Percentiles rank a stretch among this genome's conserved stretches.
These are phyloP conservation scores for Tremella fuciformis DNA, from an alignment of 768 basidiomycete species.

Conservation along the genomic window DNA sequence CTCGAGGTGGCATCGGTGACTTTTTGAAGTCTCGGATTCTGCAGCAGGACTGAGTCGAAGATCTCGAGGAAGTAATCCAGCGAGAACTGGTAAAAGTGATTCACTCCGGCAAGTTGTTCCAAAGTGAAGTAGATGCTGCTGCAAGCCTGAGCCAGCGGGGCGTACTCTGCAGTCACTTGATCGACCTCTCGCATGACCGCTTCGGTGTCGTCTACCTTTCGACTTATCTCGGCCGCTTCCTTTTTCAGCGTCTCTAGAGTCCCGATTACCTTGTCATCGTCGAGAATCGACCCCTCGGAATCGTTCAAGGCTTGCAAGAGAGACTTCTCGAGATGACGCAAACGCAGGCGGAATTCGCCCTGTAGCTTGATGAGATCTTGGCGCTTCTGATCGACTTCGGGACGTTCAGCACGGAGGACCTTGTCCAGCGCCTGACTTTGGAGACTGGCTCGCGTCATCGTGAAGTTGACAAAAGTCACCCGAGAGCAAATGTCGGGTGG, in stretches of 20 bases:
- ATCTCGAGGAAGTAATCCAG: conserved; percentile 97
- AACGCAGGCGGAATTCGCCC: conserved; percentile 90
- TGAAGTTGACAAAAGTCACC: conserved; percentile 92
- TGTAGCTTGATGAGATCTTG: conserved; percentile 97
- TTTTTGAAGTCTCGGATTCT: conserved; percentile 82
- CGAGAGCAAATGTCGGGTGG: conserved; percentile 98
- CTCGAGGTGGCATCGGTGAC: conserved; percentile 71
- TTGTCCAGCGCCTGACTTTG: conserved; percentile 98
- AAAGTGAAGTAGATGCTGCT: conserved; percentile 95
- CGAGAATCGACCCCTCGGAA: conserved; percentile 92
- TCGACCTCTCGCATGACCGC: conserved; percentile 94
- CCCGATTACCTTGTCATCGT: conserved; percentile 91
- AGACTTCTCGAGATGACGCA: conserved; percentile 87
- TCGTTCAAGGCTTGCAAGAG: conserved; percentile 93
- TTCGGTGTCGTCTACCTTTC: conserved; percentile 95
- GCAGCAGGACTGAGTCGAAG: conserved; percentile 88
- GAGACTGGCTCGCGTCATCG: conserved; percentile 97
- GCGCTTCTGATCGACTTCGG: conserved; percentile 90
- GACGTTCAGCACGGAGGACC: conserved; percentile 92
- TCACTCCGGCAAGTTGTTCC: conserved; percentile 87
- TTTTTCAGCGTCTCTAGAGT: conserved; percentile 92
- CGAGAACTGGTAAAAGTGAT: conserved; percentile 99
- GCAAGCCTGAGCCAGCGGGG: conserved; percentile 91
- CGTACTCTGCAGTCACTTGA: conserved; percentile 88
- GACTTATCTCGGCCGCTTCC: conserved; percentile 92